A percentile compares a stretch with the other conserved stretches of the same genome.
phyloP scores from a whole-genome alignment of 768 basidiomycete genomes.

The Daedalea quercina region DNA sequence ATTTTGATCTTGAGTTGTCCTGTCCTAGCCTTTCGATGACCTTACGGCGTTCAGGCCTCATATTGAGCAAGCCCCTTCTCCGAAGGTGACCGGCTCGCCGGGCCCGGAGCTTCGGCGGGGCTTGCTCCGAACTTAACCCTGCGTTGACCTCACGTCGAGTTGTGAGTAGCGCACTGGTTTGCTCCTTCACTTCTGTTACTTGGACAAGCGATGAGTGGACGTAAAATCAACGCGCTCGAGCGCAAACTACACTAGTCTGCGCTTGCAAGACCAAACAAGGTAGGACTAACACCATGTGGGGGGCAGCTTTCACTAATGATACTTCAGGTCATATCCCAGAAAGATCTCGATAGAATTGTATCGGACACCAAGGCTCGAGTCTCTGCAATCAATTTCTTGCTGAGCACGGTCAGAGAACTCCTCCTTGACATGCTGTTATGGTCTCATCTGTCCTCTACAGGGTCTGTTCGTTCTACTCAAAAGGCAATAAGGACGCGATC shows the following conservation, averaged over 20 bases:
- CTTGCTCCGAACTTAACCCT: no score
- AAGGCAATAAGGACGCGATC: conserved; percentile 17
- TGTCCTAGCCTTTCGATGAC: no score
- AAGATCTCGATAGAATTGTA: conserved; percentile 57
- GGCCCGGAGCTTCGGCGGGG: no score
- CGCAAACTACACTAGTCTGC: conserved; percentile 20
- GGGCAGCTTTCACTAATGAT: not conserved
- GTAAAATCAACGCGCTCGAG: conserved; percentile 15
- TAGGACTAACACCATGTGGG: not conserved
- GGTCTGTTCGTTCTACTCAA: conserved; percentile 25
- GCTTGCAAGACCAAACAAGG: conserved; percentile 15
- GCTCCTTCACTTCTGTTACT: no score
- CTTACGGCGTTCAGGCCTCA: no score
- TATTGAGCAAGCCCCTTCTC: no score
- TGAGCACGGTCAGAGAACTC: conserved; percentile 32
- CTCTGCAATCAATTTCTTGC: conserved; percentile 73
- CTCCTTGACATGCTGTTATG: not conserved
- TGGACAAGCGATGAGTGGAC: no score
- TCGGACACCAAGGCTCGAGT: conserved; percentile 58
- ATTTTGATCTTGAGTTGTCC: no score
- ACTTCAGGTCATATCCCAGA: conserved; percentile 38
- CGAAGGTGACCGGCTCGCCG: no score
- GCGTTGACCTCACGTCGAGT: no score
- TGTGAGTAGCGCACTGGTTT: no score
- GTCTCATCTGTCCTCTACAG: conserved; percentile 4